Percentiles rank a stretch among this genome's conserved stretches.
Conservation (phyloP, 305 asterid genomes). For the Plantago lanceolata region DNA sequence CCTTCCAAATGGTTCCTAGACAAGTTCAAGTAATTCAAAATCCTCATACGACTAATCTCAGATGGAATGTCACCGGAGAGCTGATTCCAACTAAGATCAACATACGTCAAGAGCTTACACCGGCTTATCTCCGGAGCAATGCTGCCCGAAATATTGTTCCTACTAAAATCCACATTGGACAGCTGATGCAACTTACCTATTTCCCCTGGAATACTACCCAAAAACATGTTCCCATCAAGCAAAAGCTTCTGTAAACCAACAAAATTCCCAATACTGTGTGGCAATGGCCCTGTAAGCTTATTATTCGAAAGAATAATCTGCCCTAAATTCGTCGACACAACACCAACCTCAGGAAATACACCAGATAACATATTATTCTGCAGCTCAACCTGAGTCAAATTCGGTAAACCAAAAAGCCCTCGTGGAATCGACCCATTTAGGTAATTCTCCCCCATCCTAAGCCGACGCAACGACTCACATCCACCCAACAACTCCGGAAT, state of each 20-base stretch:
- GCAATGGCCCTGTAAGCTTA: slow-evolving; percentile 61
- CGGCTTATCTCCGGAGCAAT: slow-evolving; percentile 62
- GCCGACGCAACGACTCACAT: slow-evolving; percentile 61
- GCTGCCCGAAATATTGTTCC: slow-evolving; percentile 58
- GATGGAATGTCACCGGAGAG: slow-evolving; percentile 72
- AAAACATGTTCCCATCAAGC: slow-evolving; percentile 81
- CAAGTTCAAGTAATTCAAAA: slow-evolving; percentile 71
- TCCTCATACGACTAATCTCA: slow-evolving; percentile 70
- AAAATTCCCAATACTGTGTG: slow-evolving; percentile 70
- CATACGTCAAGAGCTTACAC: slow-evolving; percentile 65
- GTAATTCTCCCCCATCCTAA: slow-evolving; percentile 79
- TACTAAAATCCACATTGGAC: slow-evolving; percentile 80
- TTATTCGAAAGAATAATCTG: slow-evolving; percentile 82
- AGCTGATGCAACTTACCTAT: slow-evolving; percentile 80
- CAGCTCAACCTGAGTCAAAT: slow-evolving; percentile 69
- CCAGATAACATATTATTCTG: slow-evolving; percentile 74
- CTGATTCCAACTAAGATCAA: slow-evolving; percentile 76
- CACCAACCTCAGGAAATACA: slow-evolving; percentile 44
- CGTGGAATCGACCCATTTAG: slow-evolving; percentile 80
- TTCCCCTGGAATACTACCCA: slow-evolving; percentile 69
- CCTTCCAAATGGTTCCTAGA: slow-evolving; percentile 73
- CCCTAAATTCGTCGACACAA: slow-evolving; percentile 42
- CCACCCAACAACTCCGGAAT: slow-evolving; percentile 70
- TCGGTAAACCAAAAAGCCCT: slow-evolving; percentile 61
- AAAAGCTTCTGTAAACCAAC: slow-evolving; percentile 75